Percentiles rank a stretch among this genome's conserved stretches.
These are phyloP conservation scores for Medicago arabica DNA, from an alignment of 306 rosid genomes.

Conservation along the genomic window DNA sequence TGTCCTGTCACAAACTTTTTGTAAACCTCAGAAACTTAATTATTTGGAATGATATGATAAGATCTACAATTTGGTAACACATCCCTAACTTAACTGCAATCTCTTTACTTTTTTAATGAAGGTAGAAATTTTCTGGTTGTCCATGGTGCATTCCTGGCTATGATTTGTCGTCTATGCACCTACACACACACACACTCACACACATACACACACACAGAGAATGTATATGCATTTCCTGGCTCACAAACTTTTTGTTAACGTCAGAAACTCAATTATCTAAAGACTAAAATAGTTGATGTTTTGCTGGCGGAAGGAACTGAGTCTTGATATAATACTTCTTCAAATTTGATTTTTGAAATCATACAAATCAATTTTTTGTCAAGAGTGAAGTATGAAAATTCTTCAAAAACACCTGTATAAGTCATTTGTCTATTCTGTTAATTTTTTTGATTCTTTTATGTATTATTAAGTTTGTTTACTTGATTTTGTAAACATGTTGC, in stretches of 20 bases:
- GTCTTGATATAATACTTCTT: constrained; percentile 9
- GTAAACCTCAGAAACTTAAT: too few species aligned
- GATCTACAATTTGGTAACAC: neutral
- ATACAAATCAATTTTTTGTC: constrained; percentile 1
- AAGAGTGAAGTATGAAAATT: neutral
- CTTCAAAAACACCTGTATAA: neutral
- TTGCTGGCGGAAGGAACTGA: constrained; percentile 18
- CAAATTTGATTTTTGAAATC: constrained; percentile 22
- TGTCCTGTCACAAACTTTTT: too few species aligned
- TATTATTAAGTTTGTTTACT: neutral
- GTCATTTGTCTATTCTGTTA: constrained; percentile 6
- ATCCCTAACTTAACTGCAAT: constrained; percentile 11
- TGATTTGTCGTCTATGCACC: neutral
- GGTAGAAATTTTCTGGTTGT: constrained; percentile 19
- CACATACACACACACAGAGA: too few species aligned
- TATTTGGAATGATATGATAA: too few species aligned
- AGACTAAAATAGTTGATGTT: constrained; percentile 1
- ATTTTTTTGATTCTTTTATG: constrained; percentile 29
- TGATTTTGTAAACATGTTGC: constrained; percentile 42
- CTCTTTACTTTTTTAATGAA: constrained; percentile 23
- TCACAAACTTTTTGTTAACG: neutral
- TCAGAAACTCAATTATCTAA: neutral
- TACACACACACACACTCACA: too few species aligned
- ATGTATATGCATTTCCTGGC: neutral
- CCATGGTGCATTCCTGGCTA: neutral